Conservation (phyloP, 139 green algal species). For the Chlamydomonas asymmetrica region DNA sequence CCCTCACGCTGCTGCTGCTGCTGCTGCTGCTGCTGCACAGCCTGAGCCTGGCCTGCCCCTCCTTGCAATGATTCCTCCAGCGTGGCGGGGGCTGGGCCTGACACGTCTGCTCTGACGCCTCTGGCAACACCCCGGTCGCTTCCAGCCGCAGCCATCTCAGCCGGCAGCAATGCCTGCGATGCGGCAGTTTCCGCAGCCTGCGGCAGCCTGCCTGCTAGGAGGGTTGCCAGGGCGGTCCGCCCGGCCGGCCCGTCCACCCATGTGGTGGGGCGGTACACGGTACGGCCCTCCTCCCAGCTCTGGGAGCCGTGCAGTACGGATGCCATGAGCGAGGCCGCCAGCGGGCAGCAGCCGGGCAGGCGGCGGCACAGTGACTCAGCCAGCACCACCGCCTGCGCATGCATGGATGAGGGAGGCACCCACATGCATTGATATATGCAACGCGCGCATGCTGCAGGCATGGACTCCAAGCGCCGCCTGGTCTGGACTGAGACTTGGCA, state of each 20-base stretch:
- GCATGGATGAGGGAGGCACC: not conserved
- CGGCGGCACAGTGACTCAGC: conserved; percentile 41
- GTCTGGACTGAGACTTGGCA: not conserved
- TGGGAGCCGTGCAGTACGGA: conserved; percentile 5
- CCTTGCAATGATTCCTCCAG: not conserved
- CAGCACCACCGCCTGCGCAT: conserved; percentile 39
- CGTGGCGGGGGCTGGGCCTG: not conserved
- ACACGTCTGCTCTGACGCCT: not conserved
- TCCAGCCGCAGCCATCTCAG: not conserved
- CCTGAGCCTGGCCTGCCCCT: not conserved
- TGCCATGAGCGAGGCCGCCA: conserved; percentile 25
- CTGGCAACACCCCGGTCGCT: not conserved
- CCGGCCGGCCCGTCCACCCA: not conserved
- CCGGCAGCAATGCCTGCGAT: not conserved
- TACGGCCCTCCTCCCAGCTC: conserved; percentile 16
- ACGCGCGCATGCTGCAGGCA: not conserved
- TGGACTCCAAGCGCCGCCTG: not conserved
- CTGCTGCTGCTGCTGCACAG: not conserved
- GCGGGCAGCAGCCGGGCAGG: conserved; percentile 21
- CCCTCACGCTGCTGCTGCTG: too few relatives aligned
- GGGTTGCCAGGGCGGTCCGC: not conserved
- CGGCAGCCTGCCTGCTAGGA: conserved; percentile 11
- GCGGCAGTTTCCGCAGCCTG: too few relatives aligned
- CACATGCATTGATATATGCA: not conserved
- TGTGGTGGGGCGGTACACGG: conserved; percentile 11